Evolutionary conservation across 805 yeast species (phyloP).

Genomic region (Ogataea ganodermae): DNA sequence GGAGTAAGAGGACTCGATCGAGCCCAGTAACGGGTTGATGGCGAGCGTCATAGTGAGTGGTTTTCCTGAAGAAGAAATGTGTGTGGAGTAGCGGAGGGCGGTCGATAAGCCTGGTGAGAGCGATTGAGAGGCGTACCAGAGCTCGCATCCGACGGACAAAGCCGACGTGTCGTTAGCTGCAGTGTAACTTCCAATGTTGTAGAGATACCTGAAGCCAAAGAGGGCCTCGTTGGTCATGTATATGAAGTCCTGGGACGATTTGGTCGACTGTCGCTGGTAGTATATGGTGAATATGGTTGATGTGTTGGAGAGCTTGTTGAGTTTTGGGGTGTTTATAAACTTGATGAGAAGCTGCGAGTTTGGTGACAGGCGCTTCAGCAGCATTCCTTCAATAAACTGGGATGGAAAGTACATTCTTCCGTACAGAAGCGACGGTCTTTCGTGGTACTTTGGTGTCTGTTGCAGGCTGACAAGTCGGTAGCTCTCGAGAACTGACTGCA

Average conservation of each 20-base stretch:
- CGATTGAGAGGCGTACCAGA: slow-evolving; percentile 82
- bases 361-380: slow-evolving; percentile 60
- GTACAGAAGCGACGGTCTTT: slow-evolving; percentile 55
- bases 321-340: slow-evolving; percentile 62
- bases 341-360: slow-evolving; percentile 68
- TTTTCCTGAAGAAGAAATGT: slow-evolving; percentile 75
- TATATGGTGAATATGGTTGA: slow-evolving; percentile 62
- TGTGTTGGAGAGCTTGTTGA: slow-evolving; percentile 29
- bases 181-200: slow-evolving; percentile 51
- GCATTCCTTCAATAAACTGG: slow-evolving; percentile 84
- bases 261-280: slow-evolving; percentile 66
- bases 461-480: slow-evolving; percentile 49
- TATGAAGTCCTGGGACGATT: slow-evolving; percentile 68
- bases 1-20: slow-evolving; percentile 82
- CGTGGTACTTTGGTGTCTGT: not conserved
- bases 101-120: slow-evolving; percentile 90
- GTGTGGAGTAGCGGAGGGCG: slow-evolving; percentile 81
- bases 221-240: slow-evolving; percentile 84
- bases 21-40: slow-evolving; percentile 87
- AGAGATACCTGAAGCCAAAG: slow-evolving; percentile 77
- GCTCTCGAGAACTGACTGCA: slow-evolving; percentile 72
- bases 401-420: slow-evolving; percentile 91
- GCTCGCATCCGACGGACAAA: slow-evolving; percentile 74
- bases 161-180: slow-evolving; percentile 40
- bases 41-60: slow-evolving; percentile 88